These are phyloP conservation scores for Penicillium lividum DNA, from an alignment of 495 filamentous ascomycete species.

Conservation along the genomic window DNA sequence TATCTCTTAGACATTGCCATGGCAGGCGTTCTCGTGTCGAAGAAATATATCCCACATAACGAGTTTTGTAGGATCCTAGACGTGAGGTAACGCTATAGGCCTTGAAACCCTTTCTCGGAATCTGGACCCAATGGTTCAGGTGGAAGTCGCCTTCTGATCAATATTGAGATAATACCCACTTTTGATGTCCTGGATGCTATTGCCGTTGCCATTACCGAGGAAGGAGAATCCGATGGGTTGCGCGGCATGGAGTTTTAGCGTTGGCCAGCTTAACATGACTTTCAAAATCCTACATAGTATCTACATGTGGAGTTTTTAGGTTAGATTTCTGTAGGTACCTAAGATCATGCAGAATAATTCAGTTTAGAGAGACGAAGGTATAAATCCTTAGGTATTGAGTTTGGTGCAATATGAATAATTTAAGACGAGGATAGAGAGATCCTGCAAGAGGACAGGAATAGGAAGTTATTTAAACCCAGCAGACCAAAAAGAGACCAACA, in stretches of 20 bases:
- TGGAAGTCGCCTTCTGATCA: conserved; percentile 22
- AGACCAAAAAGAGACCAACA: background rate
- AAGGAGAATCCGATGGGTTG: conserved; percentile 41
- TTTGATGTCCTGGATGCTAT: conserved; percentile 38
- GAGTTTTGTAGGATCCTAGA: conserved; percentile 9
- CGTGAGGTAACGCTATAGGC: conserved; percentile 50
- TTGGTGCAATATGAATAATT: background rate
- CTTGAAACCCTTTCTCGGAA: conserved; percentile 27
- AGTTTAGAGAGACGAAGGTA: background rate
- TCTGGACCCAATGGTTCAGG: background rate
- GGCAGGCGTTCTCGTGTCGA: background rate
- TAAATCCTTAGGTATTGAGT: background rate
- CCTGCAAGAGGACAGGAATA: background rate
- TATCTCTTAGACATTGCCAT: no score
- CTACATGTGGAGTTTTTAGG: no score
- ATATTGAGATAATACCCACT: conserved; percentile 26
- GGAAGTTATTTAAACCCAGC: background rate
- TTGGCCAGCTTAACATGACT: conserved; percentile 23
- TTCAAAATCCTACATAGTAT: no score
- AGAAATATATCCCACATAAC: background rate
- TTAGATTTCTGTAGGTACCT: conserved; percentile 28
- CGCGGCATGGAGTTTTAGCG: conserved; percentile 24
- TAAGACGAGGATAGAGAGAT: background rate
- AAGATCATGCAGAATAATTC: conserved; percentile 18
- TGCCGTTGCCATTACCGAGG: conserved; percentile 44